Evolutionary conservation across 768 basidiomycete genomes (phyloP).

Genomic region (Mycena capillaripes): DNA sequence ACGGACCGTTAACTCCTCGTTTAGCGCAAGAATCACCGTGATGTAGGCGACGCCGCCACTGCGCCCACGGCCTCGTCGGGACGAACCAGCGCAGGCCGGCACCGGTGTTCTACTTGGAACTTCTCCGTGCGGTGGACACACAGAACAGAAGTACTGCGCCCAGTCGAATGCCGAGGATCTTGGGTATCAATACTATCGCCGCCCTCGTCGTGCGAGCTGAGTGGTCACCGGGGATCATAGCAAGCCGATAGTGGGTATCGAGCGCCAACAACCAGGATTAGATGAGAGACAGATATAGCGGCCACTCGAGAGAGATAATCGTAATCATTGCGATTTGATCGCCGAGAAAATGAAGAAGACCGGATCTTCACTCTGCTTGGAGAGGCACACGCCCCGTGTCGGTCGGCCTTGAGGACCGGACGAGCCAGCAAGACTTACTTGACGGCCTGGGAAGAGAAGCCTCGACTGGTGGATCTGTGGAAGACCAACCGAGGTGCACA

Average conservation of each 20-base stretch:
- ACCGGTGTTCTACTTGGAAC: background rate
- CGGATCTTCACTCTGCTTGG: too few species aligned
- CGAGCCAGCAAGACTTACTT: background rate
- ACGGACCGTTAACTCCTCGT: too few species aligned
- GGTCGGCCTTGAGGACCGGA: constrained; percentile 9
- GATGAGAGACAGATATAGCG: background rate
- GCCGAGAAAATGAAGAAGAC: constrained; percentile 1
- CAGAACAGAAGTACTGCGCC: background rate
- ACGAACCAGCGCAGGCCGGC: constrained; percentile 2
- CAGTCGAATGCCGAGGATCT: background rate
- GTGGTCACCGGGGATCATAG: background rate
- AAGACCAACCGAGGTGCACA: background rate
- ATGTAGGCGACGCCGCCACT: too few species aligned
- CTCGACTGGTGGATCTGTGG: background rate
- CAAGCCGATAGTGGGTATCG: background rate
- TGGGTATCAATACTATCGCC: background rate
- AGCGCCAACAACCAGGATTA: background rate
- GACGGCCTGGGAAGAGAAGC: background rate
- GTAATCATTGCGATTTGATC: background rate
- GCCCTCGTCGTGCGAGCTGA: background rate
- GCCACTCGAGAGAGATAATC: too few species aligned
- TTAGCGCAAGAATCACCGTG: too few species aligned
- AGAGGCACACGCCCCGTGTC: too few species aligned
- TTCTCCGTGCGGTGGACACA: background rate
- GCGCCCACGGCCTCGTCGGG: background rate